Base-by-base conservation (phyloP, 352 stramenopile species). In the Globisporangium acanthophoron region DNA sequence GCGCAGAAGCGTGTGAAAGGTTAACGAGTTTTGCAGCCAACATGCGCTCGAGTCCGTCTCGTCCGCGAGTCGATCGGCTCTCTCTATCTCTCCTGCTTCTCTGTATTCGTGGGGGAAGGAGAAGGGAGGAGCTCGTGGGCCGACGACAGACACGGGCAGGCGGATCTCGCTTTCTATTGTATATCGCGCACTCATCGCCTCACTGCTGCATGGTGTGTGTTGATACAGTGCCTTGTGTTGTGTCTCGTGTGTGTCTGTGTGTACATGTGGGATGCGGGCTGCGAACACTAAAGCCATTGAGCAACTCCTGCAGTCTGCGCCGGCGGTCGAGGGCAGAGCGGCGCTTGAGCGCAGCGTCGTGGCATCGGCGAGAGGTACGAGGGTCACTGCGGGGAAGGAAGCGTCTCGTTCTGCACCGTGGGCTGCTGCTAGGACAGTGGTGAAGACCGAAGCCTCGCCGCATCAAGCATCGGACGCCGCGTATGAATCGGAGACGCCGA, bases 1-100 rank as follows among this genome's bases (percentile, higher is more conserved):
- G 67, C 64, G 55, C 54, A 71, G 52, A 74, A 75, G 61, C 76
- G 76, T 54, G 74, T 77, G 68, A 86, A 86, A 86, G 76, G 76
- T 84, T 86, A 73, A 84, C 44, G 47, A n/a, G 37, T 40, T 33
- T 52, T 52, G 47, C 47, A 15, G 27, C n/a, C 44, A 50, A 52
- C 56, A 56, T 62, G 41, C 49, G 24, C 46, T 35, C 46, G 47
- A 24, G 47, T 37, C 47, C 24, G 47, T 4, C 9, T 11, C 29
- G 45, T 6, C 45, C 46, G 0, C 12, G 33, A 8, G 37, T 40
- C 47, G 13, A 21, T 39, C 12, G 24, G 9, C 24, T n/a, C 47
- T 54, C n/a, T 53, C 43, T 54, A 11, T 53, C 43, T 41, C 16
- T 39, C 12, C 21, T 50, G 27, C 33, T 41, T 40, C 40, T 52